Evolutionary conservation across 2,329 filamentous ascomycete species (phyloP).

Genomic region (Aurifilum marmelostoma): DNA sequence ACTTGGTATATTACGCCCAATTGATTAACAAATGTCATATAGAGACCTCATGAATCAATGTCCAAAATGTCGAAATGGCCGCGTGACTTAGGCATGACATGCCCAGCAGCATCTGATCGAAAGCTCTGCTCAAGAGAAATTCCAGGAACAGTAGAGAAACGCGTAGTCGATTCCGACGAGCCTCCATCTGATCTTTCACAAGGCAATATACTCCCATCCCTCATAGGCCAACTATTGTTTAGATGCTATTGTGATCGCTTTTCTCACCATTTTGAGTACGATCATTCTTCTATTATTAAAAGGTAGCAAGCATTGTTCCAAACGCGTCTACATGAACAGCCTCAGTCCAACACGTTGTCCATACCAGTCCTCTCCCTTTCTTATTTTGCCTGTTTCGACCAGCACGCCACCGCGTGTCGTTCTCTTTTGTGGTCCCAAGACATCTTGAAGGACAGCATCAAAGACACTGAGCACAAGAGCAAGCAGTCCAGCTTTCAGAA

Average conservation of each 20-base stretch:
- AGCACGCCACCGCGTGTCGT: background rate
- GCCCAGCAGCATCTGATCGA: background rate
- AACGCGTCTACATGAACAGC: background rate
- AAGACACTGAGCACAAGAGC: background rate
- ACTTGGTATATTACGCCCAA: too few species aligned
- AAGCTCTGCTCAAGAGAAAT: background rate
- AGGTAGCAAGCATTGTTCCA: background rate
- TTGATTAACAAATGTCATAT: too few species aligned
- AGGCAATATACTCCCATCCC: too few species aligned
- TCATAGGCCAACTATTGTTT: background rate
- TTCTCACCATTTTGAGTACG: background rate
- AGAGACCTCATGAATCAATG: too few species aligned
- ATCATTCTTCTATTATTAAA: background rate
- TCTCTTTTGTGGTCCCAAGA: background rate
- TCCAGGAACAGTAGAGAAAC: background rate
- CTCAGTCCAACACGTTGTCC: too few species aligned
- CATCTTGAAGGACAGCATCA: background rate
- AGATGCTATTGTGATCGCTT: background rate
- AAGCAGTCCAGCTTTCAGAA: background rate
- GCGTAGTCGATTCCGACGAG: background rate
- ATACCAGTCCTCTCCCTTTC: background rate
- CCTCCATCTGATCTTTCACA: background rate
- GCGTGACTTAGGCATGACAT: background rate
- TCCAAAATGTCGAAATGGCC: background rate
- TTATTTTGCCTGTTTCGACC: background rate